These are phyloP conservation scores for Corallochytrium limacisporum DNA, from an alignment of 78 protist species.

Conservation along the genomic window DNA sequence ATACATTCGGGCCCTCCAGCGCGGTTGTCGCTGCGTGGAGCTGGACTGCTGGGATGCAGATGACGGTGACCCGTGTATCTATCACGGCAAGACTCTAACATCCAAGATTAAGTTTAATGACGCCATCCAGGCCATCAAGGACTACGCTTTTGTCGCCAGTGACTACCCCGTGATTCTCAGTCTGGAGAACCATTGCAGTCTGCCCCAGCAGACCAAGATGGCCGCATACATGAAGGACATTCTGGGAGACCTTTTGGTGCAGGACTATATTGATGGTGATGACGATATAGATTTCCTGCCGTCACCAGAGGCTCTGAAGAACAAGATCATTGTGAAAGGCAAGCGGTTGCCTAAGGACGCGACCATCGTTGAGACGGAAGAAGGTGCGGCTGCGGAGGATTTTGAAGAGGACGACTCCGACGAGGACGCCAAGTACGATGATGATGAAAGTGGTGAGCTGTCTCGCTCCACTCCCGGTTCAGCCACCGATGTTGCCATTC, in stretches of 20 bases:
- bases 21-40: conserved; percentile 67
- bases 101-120: conserved; percentile 32
- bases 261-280: not conserved
- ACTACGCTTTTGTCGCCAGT: conserved; percentile 37
- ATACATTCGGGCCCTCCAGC: conserved; percentile 26
- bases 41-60: conserved; percentile 76
- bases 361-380: no score
- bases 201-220: conserved; percentile 2
- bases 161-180: conserved; percentile 73
- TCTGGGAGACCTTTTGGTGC: not conserved
- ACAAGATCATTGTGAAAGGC: conserved; percentile 5
- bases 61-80: conserved; percentile 67
- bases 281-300: conserved; percentile 1
- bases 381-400: no score
- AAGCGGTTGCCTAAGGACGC: no score
- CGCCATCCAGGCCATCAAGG: conserved; percentile 27
- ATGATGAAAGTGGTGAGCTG: no score
- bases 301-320: conserved; percentile 11
- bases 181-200: conserved; percentile 55
- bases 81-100: conserved; percentile 80
- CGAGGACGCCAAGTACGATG: no score
- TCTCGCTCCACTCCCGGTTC: no score
- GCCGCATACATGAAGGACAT: not conserved
- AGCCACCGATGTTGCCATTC: no score
- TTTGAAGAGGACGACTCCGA: no score